These are phyloP conservation scores for Penicillium sp. DNA, from an alignment of 2,329 filamentous ascomycete species.

Conservation along the genomic window DNA sequence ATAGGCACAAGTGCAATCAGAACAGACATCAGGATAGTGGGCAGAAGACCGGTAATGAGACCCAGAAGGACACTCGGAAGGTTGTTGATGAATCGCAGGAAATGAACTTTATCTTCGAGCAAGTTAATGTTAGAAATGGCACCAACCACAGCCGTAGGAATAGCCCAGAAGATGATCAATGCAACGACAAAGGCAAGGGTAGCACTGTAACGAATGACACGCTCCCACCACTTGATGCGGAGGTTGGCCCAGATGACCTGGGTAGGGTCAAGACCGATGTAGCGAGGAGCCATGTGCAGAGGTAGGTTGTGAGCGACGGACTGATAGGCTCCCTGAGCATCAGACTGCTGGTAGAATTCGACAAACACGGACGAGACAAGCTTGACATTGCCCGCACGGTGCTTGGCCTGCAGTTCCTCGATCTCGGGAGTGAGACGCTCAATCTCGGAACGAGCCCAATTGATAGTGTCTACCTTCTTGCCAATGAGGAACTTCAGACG, in stretches of 20 bases:
- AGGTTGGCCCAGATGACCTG: constrained; percentile 83
- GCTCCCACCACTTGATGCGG: constrained; percentile 79
- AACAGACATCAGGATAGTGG: constrained; percentile 69
- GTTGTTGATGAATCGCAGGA: constrained; percentile 66
- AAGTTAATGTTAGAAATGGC: constrained; percentile 77
- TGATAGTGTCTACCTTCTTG: constrained; percentile 90
- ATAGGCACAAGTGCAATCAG: constrained; percentile 83
- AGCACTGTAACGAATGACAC: constrained; percentile 64
- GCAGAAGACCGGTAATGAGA: constrained; percentile 78
- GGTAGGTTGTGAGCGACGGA: constrained; percentile 80
- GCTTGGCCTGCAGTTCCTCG: constrained; percentile 61
- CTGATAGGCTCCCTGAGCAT: constrained; percentile 83
- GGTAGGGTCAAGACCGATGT: constrained; percentile 75
- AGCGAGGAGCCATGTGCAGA: constrained; percentile 78
- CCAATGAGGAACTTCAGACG: constrained; percentile 66
- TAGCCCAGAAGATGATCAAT: constrained; percentile 81
- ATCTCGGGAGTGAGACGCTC: constrained; percentile 68
- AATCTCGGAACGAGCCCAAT: constrained; percentile 77
- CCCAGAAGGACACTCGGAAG: constrained; percentile 70
- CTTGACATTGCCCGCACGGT: constrained; percentile 60
- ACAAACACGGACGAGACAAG: constrained; percentile 78
- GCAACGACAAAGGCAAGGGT: constrained; percentile 68
- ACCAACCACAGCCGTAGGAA: constrained; percentile 73
- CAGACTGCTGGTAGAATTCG: constrained; percentile 76
- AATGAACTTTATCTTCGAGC: constrained; percentile 59